Percentiles rank a stretch among this genome's conserved stretches.
These are phyloP conservation scores for Linum lewisii DNA, from an alignment of 345 rosid species.

Conservation along the genomic window DNA sequence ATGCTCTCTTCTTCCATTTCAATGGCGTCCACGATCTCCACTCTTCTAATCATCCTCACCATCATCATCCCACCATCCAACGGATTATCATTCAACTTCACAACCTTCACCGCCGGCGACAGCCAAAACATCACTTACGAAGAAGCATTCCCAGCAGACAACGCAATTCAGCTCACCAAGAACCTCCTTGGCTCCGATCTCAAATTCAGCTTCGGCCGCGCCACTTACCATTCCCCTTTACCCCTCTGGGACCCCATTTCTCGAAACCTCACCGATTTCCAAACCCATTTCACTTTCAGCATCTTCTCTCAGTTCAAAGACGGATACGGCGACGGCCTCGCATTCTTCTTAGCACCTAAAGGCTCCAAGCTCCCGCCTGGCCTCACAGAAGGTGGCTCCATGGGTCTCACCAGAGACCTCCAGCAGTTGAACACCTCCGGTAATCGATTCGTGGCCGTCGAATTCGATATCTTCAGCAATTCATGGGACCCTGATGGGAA, in stretches of 20 bases:
- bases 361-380: background rate
- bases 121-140: background rate
- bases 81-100: background rate
- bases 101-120: background rate
- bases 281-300: constrained; percentile 16
- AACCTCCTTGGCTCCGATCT: constrained; percentile 1
- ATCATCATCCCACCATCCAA: background rate
- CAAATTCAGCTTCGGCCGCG: constrained; percentile 4
- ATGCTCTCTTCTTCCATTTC: background rate
- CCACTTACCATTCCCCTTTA: background rate
- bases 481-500: constrained; percentile 9
- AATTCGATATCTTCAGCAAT: constrained; percentile 14
- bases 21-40: background rate
- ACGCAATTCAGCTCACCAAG: background rate
- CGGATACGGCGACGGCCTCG: constrained; percentile 3
- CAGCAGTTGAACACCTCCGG: background rate
- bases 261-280: constrained; percentile 3
- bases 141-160: background rate
- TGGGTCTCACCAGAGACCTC: constrained; percentile 1
- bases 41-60: background rate
- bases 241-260: constrained; percentile 17
- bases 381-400: background rate
- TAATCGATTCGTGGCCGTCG: constrained; percentile 14
- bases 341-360: constrained; percentile 12
- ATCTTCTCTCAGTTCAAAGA: background rate